A percentile compares a stretch with the other conserved stretches of the same genome.
Evolutionary conservation across 768 basidiomycete genomes (phyloP).

Genomic region (Xerocomus brunneocitrinus): DNA sequence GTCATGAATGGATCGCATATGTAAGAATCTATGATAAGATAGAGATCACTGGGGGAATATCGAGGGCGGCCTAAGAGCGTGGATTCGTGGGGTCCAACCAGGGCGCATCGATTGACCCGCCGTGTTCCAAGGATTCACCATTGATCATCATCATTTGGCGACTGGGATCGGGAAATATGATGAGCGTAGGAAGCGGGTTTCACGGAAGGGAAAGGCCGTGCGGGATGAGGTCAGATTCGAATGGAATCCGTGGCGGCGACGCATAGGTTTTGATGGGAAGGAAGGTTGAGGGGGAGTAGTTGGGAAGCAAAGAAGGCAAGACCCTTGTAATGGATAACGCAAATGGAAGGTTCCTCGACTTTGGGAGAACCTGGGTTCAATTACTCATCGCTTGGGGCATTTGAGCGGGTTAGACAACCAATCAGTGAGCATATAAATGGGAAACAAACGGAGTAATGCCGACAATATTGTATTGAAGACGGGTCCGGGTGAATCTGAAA

Average conservation of each 20-base stretch:
- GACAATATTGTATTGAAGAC: too few relatives aligned
- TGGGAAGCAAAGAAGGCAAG: constrained; percentile 8
- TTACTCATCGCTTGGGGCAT: too few relatives aligned
- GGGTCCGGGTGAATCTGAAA: too few relatives aligned
- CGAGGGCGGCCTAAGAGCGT: not conserved
- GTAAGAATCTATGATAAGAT: constrained; percentile 6
- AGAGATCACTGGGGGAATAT: not conserved
- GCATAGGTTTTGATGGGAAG: constrained; percentile 1
- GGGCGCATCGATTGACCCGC: not conserved
- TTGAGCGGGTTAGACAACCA: too few relatives aligned
- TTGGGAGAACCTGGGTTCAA: too few relatives aligned
- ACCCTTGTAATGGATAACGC: constrained; percentile 4
- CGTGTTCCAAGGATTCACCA: not conserved
- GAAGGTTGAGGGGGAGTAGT: constrained; percentile 5
- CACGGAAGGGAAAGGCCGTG: constrained; percentile 2
- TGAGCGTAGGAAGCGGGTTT: not conserved
- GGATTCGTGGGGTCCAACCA: not conserved
- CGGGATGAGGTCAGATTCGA: not conserved
- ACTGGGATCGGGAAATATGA: not conserved
- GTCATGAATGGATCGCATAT: not conserved
- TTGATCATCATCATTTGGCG: constrained; percentile 5
- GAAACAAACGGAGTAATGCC: too few relatives aligned
- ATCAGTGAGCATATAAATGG: too few relatives aligned
- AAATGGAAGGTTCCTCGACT: not conserved
- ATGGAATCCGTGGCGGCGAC: constrained; percentile 2